Percentiles rank a stretch among this genome's conserved stretches.
phyloP scores from a whole-genome alignment of 2,329 filamentous ascomycete species.

The Karstenula rhodostoma region DNA sequence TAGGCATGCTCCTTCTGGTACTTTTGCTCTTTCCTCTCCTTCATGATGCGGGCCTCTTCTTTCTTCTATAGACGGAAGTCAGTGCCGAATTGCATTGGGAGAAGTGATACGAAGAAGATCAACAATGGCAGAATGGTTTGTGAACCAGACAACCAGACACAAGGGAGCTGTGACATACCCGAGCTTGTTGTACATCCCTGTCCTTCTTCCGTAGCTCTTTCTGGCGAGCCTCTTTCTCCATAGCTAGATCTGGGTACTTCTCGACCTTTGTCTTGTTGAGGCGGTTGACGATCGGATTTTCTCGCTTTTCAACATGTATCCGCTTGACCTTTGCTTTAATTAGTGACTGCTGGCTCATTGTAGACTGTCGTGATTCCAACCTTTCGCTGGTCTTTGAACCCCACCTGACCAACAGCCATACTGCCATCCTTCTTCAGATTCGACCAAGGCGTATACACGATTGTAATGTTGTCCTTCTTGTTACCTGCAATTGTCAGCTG shows the following conservation, averaged over 20 bases:
- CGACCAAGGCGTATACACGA: slow-evolving; percentile 98
- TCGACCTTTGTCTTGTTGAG: slow-evolving; percentile 96
- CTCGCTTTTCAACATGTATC: slow-evolving; percentile 78
- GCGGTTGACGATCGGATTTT: slow-evolving; percentile 94
- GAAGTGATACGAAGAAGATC: background rate
- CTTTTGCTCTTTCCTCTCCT: slow-evolving; percentile 87
- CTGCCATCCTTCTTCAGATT: slow-evolving; percentile 95
- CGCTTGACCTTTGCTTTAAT: slow-evolving; percentile 70
- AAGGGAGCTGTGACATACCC: slow-evolving; percentile 58
- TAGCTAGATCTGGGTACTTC: slow-evolving; percentile 81
- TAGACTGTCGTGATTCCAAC: slow-evolving; percentile 40
- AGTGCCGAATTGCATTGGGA: background rate
- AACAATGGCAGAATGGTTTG: background rate
- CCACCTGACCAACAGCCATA: slow-evolving; percentile 95
- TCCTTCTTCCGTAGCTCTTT: slow-evolving; percentile 77
- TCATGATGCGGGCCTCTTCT: slow-evolving; percentile 74
- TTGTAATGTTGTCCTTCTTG: slow-evolving; percentile 96
- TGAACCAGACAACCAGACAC: background rate
- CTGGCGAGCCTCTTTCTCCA: slow-evolving; percentile 80
- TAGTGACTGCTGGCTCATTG: background rate
- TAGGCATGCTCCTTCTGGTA: slow-evolving; percentile 98
- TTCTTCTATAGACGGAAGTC: slow-evolving; percentile 65
- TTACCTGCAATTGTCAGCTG: slow-evolving; percentile 68
- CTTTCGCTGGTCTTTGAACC: slow-evolving; percentile 87
- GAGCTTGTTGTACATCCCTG: slow-evolving; percentile 65